Conservation (phyloP, 2,329 filamentous ascomycete genomes). For the Teratosphaeria viscida region DNA sequence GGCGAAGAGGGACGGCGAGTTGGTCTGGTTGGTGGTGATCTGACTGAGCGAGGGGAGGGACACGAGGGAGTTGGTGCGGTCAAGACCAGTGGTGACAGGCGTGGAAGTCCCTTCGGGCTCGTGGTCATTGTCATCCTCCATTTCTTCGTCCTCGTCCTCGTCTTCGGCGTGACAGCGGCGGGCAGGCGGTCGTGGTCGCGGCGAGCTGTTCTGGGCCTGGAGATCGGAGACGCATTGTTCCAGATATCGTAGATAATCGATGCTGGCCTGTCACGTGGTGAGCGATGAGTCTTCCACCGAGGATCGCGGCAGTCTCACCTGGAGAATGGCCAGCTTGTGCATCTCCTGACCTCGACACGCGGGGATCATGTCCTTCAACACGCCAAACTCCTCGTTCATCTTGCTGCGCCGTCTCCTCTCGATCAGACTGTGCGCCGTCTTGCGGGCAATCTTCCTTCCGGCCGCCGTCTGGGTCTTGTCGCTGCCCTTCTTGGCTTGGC, state of each 20-base stretch:
- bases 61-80: conserved; percentile 19
- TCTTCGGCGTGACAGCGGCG: conserved; percentile 29
- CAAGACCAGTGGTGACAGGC: conserved; percentile 17
- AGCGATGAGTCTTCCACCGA: background rate
- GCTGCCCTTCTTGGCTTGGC: conserved; percentile 57
- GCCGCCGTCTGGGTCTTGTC: conserved; percentile 64
- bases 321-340: conserved; percentile 92
- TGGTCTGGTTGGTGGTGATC: conserved; percentile 30
- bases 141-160: conserved; percentile 32
- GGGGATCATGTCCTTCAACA: conserved; percentile 89
- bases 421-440: conserved; percentile 92
- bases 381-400: conserved; percentile 97
- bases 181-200: conserved; percentile 12
- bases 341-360: conserved; percentile 89
- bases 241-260: conserved; percentile 90
- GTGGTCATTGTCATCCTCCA: conserved; percentile 51
- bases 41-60: conserved; percentile 28
- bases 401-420: conserved; percentile 82
- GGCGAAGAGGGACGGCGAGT: conserved; percentile 19
- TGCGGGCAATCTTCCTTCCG: conserved; percentile 87
- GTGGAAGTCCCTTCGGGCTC: conserved; percentile 25
- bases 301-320: conserved; percentile 45
- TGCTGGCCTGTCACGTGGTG: conserved; percentile 58
- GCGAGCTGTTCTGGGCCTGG: conserved; percentile 44
- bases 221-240: conserved; percentile 78